Evolutionary conservation across 495 filamentous ascomycete genomes (phyloP).

Genomic region (Lophiotrema nucula): DNA sequence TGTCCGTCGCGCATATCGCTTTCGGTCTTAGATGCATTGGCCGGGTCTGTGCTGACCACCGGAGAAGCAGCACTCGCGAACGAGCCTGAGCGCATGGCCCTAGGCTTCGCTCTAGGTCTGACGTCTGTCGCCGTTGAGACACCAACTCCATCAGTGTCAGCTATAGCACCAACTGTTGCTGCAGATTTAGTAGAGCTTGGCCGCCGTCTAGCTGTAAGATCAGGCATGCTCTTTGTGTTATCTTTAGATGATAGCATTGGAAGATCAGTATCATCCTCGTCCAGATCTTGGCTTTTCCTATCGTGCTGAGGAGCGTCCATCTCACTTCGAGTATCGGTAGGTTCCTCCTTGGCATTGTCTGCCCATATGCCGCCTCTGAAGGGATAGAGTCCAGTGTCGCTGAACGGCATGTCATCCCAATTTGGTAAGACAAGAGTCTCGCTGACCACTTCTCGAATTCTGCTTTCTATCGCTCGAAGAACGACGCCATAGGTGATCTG

Average conservation of each 20-base stretch:
- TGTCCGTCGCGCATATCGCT: constrained; percentile 45
- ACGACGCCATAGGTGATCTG: constrained; percentile 94
- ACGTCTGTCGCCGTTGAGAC: constrained; percentile 11
- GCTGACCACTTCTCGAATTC: constrained; percentile 87
- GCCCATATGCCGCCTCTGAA: constrained; percentile 91
- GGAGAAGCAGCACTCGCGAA: constrained; percentile 65
- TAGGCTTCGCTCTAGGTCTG: constrained; percentile 43
- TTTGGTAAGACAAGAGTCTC: constrained; percentile 92
- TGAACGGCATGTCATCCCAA: constrained; percentile 93
- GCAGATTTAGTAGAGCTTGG: not conserved
- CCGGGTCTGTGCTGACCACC: constrained; percentile 60
- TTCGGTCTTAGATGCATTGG: constrained; percentile 57
- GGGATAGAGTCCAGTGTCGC: constrained; percentile 67
- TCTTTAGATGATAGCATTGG: not conserved
- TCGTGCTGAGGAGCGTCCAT: not conserved
- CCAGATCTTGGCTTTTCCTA: not conserved
- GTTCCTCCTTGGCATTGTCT: constrained; percentile 42
- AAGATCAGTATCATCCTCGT: not conserved
- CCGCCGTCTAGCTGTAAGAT: not conserved
- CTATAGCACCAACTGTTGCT: not conserved
- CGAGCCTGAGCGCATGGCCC: constrained; percentile 59
- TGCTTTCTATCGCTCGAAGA: constrained; percentile 85
- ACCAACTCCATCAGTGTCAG: constrained; percentile 3
- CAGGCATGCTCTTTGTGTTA: constrained; percentile 3
- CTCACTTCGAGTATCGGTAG: not conserved